Percentiles rank a stretch among this genome's conserved stretches.
phyloP scores from a whole-genome alignment of 2,329 filamentous ascomycete genomes.

The Tolypocladium cylindrosporum region DNA sequence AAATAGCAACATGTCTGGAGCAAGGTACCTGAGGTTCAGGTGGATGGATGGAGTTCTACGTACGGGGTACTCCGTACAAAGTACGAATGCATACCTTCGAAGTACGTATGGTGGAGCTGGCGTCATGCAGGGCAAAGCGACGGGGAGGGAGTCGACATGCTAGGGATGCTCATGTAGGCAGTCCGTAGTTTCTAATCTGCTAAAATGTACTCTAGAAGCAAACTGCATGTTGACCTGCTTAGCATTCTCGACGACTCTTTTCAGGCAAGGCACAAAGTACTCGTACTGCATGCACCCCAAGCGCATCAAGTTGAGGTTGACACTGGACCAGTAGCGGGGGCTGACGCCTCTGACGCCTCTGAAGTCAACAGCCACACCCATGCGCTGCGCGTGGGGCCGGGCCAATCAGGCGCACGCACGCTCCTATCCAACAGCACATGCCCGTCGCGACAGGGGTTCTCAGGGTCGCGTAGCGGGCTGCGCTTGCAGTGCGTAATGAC shows the following conservation, averaged over 20 bases:
- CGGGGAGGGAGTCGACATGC: too few relatives aligned
- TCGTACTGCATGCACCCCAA: not conserved
- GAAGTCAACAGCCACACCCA: conserved; percentile 1
- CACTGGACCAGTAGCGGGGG: not conserved
- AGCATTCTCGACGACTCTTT: too few relatives aligned
- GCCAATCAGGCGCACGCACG: conserved; percentile 1
- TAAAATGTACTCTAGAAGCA: too few relatives aligned
- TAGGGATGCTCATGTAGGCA: too few relatives aligned
- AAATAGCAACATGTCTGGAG: too few relatives aligned
- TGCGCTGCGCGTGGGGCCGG: not conserved
- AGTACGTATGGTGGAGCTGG: not conserved
- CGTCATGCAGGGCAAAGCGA: too few relatives aligned
- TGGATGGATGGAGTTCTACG: too few relatives aligned
- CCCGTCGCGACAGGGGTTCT: conserved; percentile 20
- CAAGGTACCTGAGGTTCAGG: too few relatives aligned
- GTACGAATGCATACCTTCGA: too few relatives aligned
- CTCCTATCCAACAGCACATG: conserved; percentile 10
- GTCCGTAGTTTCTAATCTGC: too few relatives aligned
- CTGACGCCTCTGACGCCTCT: not conserved
- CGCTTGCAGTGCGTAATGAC: not conserved
- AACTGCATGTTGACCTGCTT: too few relatives aligned
- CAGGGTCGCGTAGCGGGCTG: not conserved
- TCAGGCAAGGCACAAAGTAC: not conserved
- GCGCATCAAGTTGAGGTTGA: not conserved
- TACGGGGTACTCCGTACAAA: too few relatives aligned